Evolutionary conservation across 768 basidiomycete genomes (phyloP).

Genomic region (Mrakia blollopis): DNA sequence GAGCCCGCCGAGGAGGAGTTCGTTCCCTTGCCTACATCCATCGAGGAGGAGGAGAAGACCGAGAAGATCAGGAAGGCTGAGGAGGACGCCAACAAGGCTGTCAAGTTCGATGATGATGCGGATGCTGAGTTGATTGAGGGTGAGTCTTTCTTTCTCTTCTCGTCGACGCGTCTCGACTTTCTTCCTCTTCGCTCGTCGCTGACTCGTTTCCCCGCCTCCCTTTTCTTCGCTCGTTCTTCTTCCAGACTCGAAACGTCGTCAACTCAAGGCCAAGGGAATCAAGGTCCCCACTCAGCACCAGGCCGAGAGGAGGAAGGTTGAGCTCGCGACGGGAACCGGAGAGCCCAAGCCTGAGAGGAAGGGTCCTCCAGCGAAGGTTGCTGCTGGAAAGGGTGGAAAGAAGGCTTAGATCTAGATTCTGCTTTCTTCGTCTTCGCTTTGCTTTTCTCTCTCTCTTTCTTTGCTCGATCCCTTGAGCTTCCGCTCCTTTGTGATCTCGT

Average conservation of each 20-base stretch:
- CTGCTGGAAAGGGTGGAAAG: slow-evolving; percentile 11
- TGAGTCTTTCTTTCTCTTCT: slow-evolving; percentile 48
- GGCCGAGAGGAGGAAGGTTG: slow-evolving; percentile 14
- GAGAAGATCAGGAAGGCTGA: slow-evolving; percentile 41
- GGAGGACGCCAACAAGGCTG: slow-evolving; percentile 38
- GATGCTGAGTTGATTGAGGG: slow-evolving; percentile 74
- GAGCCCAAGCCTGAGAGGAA: background rate
- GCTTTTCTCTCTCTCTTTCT: no score
- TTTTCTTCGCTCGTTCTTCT: slow-evolving; percentile 49
- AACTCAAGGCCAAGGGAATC: slow-evolving; percentile 49
- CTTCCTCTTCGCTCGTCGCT: slow-evolving; percentile 3
- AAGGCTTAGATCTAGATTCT: slow-evolving; percentile 6
- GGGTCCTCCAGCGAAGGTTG: background rate
- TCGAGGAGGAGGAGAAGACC: slow-evolving; percentile 42
- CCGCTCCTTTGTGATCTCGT: no score
- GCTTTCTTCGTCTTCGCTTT: no score
- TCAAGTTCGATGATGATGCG: slow-evolving; percentile 65
- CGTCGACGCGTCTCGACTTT: slow-evolving; percentile 1
- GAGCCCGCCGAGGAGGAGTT: slow-evolving; percentile 36
- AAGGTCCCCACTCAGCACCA: slow-evolving; percentile 33
- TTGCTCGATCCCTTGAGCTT: no score
- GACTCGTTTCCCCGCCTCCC: slow-evolving; percentile 38
- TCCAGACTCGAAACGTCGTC: slow-evolving; percentile 44
- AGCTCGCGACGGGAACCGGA: background rate
- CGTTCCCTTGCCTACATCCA: slow-evolving; percentile 36